phyloP scores from a whole-genome alignment of 768 basidiomycete genomes.

The Sporobolomyces phaffii region DNA sequence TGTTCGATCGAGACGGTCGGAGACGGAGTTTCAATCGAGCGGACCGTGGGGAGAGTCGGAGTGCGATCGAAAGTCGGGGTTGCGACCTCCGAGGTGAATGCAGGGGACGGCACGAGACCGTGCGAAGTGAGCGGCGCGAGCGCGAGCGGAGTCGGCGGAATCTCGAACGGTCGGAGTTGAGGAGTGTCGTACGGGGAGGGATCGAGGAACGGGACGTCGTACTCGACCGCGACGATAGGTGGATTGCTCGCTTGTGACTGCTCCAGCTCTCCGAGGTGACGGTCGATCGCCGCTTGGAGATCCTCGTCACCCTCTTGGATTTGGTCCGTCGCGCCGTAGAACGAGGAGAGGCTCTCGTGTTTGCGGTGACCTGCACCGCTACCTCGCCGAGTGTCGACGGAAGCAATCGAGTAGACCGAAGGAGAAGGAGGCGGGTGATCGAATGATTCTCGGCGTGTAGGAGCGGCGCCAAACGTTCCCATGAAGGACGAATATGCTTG shows the following conservation, averaged over 20 bases:
- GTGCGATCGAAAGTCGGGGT: slow-evolving; percentile 6
- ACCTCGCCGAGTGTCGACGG: slow-evolving; percentile 12
- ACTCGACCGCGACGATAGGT: neutral
- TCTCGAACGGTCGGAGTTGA: slow-evolving; percentile 8
- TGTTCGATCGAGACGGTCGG: neutral
- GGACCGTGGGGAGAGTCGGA: slow-evolving; percentile 3
- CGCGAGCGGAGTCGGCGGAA: slow-evolving; percentile 11
- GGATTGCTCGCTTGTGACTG: neutral
- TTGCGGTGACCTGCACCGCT: neutral
- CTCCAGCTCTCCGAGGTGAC: slow-evolving; percentile 1
- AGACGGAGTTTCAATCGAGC: neutral
- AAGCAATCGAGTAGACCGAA: slow-evolving; percentile 33
- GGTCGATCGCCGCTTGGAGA: slow-evolving; percentile 4
- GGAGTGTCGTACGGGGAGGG: slow-evolving; percentile 11
- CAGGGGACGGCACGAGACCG: neutral
- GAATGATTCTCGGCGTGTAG: too few relatives aligned
- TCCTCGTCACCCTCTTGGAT: slow-evolving; percentile 10
- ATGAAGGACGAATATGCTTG: slow-evolving; percentile 18
- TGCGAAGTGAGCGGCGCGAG: neutral
- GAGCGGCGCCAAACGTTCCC: neutral
- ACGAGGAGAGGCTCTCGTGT: neutral
- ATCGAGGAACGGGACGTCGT: slow-evolving; percentile 29
- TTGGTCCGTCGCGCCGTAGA: neutral
- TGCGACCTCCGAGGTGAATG: neutral
- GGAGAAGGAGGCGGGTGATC: slow-evolving; percentile 23